Evolutionary conservation across 1,284 basidiomycete genomes (phyloP).

Genomic region (Cryptococcus sp.): DNA sequence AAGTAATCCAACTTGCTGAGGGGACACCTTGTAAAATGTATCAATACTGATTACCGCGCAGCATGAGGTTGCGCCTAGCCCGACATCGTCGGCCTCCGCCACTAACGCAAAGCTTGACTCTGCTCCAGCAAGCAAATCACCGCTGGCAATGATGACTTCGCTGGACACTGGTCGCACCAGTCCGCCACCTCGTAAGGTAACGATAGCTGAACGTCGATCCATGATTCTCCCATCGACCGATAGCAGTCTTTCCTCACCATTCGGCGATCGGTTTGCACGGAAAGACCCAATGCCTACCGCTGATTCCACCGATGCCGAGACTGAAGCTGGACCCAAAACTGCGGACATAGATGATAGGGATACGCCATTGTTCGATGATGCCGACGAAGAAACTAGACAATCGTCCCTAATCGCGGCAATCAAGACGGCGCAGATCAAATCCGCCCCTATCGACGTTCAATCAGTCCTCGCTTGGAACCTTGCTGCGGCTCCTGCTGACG

Average conservation of each 20-base stretch:
- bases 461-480: slow-evolving; percentile 35
- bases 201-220: slow-evolving; percentile 40
- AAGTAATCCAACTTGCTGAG: background rate
- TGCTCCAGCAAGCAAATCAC: background rate
- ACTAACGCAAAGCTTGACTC: background rate
- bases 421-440: slow-evolving; percentile 16
- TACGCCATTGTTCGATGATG: slow-evolving; percentile 13
- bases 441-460: slow-evolving; percentile 16
- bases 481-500: slow-evolving; percentile 23
- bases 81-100: background rate
- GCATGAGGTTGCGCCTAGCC: slow-evolving; percentile 3
- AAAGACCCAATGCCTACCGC: slow-evolving; percentile 31
- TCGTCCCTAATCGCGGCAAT: slow-evolving; percentile 25
- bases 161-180: background rate
- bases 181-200: slow-evolving; percentile 18
- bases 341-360: slow-evolving; percentile 15
- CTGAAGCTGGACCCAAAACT: slow-evolving; percentile 24
- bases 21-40: background rate
- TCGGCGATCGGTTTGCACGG: slow-evolving; percentile 14
- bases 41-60: background rate
- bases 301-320: slow-evolving; percentile 40
- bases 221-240: slow-evolving; percentile 28
- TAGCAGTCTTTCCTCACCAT: slow-evolving; percentile 28
- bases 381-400: slow-evolving; percentile 18
- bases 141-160: background rate